Evolutionary conservation across 371 early-diverging fungal species (phyloP), one percentile per base, ranked within the genome.

Genomic region (Rhizopus arrhizus): DNA sequence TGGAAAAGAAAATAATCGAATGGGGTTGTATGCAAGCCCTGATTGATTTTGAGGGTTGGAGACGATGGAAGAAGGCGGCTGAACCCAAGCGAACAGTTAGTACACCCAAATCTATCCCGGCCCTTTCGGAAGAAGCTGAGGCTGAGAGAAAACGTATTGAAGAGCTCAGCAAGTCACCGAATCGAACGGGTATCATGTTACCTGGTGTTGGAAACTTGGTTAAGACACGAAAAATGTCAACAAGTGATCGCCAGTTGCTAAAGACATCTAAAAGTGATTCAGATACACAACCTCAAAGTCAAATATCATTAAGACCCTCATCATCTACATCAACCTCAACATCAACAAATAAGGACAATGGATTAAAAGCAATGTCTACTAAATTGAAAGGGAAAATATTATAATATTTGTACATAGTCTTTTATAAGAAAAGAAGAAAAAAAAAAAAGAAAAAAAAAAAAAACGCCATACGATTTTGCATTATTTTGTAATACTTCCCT

Each of bases 1-100:
- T 95, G 9, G 89, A 89, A 63, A 83, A 87, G 61, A 93, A 93
- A 75, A 91, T 93, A 53, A 82, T 88, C 50, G 95, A 95, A 68
- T 95, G 95, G 95, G 95, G 93, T 6, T 89, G 91, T 56, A 95
- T 95, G 91, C 95, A 95, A 67, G 92, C 93, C 0, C 70, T 95
- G 50, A 93, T 95, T 58, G 93, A 94, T 72, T 87, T 91, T 64
- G 89, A 90, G 50, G 88, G 89, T 10, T 92, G 91, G 90, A 77
- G 84, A 48, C 83, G 78, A 52, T 90, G 91, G 91, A 84, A 84
- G 62, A 69, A 51, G 11, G 28, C 48, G 28, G 38, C 50, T 36
- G 52, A 51, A 52, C 35, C 11, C 48, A 55, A 43, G 49, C 51
- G 32, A 31, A 9, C 12, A 50, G 22, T 22, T 22, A 50, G 28